Conservation (phyloP, 495 filamentous ascomycete species). For the Neurospora sp. region DNA sequence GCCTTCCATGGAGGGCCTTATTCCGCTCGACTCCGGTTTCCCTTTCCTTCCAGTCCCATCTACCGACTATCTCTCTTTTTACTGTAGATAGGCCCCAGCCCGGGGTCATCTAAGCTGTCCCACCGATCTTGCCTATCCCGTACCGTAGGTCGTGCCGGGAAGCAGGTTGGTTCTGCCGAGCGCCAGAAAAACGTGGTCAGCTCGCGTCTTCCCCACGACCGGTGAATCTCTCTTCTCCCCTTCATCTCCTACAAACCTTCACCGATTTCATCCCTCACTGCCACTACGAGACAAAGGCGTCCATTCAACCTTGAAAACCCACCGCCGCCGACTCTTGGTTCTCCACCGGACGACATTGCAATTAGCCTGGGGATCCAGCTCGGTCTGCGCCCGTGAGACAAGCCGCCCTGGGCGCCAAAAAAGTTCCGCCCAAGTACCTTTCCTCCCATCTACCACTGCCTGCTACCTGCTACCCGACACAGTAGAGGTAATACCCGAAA, state of each 20-base stretch:
- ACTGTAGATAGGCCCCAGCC: background rate
- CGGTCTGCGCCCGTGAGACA: constrained; percentile 18
- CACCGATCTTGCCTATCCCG: background rate
- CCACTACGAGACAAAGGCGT: constrained; percentile 15
- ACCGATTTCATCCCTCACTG: constrained; percentile 21
- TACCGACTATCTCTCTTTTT: background rate
- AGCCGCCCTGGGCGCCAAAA: background rate
- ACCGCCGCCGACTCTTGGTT: constrained; percentile 1
- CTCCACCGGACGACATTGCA: constrained; percentile 16
- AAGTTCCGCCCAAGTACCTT: background rate
- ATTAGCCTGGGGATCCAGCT: constrained; percentile 2
- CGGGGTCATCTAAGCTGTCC: background rate
- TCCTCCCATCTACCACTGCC: background rate
- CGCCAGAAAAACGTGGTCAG: constrained; percentile 9
- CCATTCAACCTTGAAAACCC: constrained; percentile 10
- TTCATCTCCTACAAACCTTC: constrained; percentile 19
- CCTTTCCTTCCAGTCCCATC: background rate
- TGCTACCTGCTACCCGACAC: background rate
- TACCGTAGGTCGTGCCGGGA: background rate
- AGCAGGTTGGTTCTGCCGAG: background rate
- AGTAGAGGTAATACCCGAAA: background rate
- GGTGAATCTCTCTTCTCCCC: constrained; percentile 23
- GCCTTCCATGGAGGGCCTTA: background rate
- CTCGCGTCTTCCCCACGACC: constrained; percentile 21
- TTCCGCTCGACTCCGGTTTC: background rate